Evolutionary conservation across 2,329 filamentous ascomycete species (phyloP), one percentile per base, ranked within the genome.

Genomic region (Penicillium polonicum): DNA sequence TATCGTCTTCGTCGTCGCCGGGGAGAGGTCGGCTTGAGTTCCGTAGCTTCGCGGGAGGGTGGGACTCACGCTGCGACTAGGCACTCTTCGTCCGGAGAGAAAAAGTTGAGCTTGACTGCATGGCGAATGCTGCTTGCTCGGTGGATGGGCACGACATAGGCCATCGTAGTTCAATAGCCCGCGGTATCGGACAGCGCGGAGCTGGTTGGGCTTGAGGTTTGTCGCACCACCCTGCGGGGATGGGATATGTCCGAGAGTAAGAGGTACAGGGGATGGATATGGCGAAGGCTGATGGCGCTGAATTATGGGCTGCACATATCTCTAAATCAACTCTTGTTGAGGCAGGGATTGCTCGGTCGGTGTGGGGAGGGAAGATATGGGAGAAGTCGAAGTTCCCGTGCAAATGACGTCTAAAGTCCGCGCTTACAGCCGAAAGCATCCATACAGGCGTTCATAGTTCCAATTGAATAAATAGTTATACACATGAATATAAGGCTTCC

Each of bases 111-210:
- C 71, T 88, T 90, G 64, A 97, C 75, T 15, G 92, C 93, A 83
- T 96, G 90, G 55, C 92, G 87, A 63, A 97, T 87, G 79, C 91
- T 96, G 74, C 91, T 97, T 25, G 94, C 89, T 68, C 88, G 85
- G 75, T 99, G 94, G 57, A 99, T 94, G 39, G 94, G 92, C 60
- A 91, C 92, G 69, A 99, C 81, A 75, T 97, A 99, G 52, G 94
- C 90, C 94, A 99, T 99, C 59, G 51, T 68, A 54, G 21, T 51
- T 27, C 36, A 48, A 25, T 29, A 23, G 38, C 52, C 50, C 7
- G 44, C 52, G 44, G 49, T 49, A 25, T 41, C 31, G 44, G 36
- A 39, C 58, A 49, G 58, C 55, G 55, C 49, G 48, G 54, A 58
- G 48, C 42, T 51, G 39, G 31, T n/a, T 36, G 38, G 59, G 58